These are phyloP conservation scores for Colletotrichum somersetense DNA, from an alignment of 2,329 filamentous ascomycete species.

Conservation along the genomic window DNA sequence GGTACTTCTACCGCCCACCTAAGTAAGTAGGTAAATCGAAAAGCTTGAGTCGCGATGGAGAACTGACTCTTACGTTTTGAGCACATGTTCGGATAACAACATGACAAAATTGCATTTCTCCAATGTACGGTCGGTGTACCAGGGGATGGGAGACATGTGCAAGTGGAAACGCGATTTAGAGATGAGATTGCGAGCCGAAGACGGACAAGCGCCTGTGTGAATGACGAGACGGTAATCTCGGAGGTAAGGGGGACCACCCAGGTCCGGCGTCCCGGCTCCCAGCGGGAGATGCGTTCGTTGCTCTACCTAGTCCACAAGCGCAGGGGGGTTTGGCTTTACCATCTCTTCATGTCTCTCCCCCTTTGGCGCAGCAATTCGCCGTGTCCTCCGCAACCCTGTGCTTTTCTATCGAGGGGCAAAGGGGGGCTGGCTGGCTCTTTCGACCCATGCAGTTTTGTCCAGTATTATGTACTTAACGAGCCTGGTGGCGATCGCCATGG, in stretches of 20 bases:
- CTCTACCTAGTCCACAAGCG: neutral
- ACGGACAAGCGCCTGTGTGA: slow-evolving; percentile 22
- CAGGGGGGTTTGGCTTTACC: slow-evolving; percentile 20
- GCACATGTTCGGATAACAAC: slow-evolving; percentile 29
- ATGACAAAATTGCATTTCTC: neutral
- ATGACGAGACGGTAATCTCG: slow-evolving; percentile 22
- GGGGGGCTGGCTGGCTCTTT: neutral
- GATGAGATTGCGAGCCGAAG: slow-evolving; percentile 27
- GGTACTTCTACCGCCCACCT: neutral
- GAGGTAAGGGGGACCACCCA: slow-evolving; percentile 3
- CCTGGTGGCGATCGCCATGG: neutral
- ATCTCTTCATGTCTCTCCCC: slow-evolving; percentile 1
- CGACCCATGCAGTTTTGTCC: slow-evolving; percentile 2
- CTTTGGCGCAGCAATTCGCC: neutral
- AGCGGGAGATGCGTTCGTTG: slow-evolving; percentile 21
- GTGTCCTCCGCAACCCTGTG: slow-evolving; percentile 32
- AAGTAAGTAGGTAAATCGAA: neutral
- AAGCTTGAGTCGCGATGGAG: neutral
- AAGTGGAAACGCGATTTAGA: slow-evolving; percentile 11
- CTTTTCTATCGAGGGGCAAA: slow-evolving; percentile 24
- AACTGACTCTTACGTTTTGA: neutral
- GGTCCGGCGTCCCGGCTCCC: slow-evolving; percentile 20
- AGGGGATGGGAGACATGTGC: slow-evolving; percentile 25
- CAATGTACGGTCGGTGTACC: neutral
- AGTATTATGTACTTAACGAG: neutral